phyloP scores from a whole-genome alignment of 768 basidiomycete species.

The Strobilomyces echinocephalus region DNA sequence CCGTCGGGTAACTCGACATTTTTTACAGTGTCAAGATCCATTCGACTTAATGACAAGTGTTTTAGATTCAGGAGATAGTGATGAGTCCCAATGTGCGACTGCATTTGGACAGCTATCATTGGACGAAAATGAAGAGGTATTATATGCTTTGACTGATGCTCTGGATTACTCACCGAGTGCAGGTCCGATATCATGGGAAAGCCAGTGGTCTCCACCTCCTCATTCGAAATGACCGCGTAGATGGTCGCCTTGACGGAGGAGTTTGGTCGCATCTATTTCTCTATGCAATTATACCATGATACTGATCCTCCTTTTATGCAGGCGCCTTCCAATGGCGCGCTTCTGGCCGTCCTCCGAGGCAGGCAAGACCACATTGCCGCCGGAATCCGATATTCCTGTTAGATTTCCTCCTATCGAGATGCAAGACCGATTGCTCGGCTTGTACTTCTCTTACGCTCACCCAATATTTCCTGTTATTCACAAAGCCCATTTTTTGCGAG shows the following conservation, averaged over 20 bases:
- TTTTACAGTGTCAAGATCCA: background rate
- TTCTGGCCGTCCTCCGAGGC: constrained; percentile 63
- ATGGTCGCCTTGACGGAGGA: constrained; percentile 64
- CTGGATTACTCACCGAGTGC: constrained; percentile 13
- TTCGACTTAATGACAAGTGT: constrained; percentile 17
- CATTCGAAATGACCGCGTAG: constrained; percentile 59
- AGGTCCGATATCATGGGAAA: constrained; percentile 84
- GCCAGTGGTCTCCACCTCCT: constrained; percentile 73
- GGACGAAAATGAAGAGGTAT: constrained; percentile 71
- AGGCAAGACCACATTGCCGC: constrained; percentile 32
- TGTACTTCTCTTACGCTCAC: constrained; percentile 83
- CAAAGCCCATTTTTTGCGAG: constrained; percentile 61
- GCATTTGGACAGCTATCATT: constrained; percentile 67
- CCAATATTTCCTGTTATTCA: constrained; percentile 81
- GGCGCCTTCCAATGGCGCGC: constrained; percentile 70
- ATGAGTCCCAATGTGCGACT: constrained; percentile 44
- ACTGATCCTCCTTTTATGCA: constrained; percentile 26
- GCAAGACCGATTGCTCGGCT: constrained; percentile 63
- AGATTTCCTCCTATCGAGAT: constrained; percentile 55
- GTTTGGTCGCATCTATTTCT: constrained; percentile 46
- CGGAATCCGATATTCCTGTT: constrained; percentile 42
- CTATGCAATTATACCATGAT: constrained; percentile 1
- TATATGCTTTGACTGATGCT: background rate
- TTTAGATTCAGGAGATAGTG: constrained; percentile 35
- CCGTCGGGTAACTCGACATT: constrained; percentile 26